A percentile compares a stretch with the other conserved stretches of the same genome.
Conservation (phyloP, 306 rosid genomes). For the Acacia crassicarpa region DNA sequence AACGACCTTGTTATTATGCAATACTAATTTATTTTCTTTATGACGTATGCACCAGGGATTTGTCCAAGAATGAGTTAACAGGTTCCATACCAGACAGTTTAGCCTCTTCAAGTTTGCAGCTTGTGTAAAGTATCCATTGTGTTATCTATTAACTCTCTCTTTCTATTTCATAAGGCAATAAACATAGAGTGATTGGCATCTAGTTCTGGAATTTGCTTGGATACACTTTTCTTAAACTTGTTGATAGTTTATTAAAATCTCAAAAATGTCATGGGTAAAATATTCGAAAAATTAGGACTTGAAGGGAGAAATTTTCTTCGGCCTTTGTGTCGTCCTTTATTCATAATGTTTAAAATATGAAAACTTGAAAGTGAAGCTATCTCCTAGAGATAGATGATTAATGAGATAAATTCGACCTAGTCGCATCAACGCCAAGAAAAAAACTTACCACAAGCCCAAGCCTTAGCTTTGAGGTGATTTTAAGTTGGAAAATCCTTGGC, state of each 20-base stretch:
- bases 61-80: conserved; percentile 74
- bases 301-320: not conserved
- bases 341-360: not conserved
- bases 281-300: not conserved
- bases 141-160: conserved; percentile 15
- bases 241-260: not conserved
- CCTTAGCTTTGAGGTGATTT: not conserved
- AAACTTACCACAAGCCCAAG: not conserved
- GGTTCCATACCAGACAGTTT: conserved; percentile 85
- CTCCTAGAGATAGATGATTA: not conserved
- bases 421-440: not conserved
- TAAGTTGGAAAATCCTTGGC: not conserved
- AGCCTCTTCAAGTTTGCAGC: conserved; percentile 72
- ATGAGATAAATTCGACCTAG: not conserved
- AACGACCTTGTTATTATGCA: not conserved
- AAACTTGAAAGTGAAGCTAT: not conserved
- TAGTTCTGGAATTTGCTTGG: not conserved
- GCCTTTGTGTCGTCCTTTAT: not conserved
- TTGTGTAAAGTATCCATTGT: conserved; percentile 70
- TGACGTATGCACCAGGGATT: conserved; percentile 61
- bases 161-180: not conserved
- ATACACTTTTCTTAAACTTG: not conserved
- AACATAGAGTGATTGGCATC: not conserved
- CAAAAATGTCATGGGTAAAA: not conserved
- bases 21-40: conserved; percentile 19